These are phyloP conservation scores for Ormosia semicastrata DNA, from an alignment of 306 rosid genomes.

Conservation along the genomic window DNA sequence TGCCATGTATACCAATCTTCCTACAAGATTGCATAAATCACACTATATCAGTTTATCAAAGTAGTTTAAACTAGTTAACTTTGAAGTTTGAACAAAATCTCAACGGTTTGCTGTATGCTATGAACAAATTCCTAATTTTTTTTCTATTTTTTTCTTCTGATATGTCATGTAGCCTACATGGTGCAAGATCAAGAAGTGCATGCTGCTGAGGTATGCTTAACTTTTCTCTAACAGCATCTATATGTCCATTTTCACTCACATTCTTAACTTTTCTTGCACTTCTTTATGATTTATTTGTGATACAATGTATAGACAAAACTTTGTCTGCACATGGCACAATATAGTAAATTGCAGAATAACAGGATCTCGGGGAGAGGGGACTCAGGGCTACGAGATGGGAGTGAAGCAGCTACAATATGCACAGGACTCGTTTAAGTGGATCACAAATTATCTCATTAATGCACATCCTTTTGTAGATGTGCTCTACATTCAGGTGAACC, in stretches of 20 bases:
- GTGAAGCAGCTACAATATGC: slow-evolving; percentile 60
- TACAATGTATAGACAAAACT: neutral
- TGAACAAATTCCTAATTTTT: neutral
- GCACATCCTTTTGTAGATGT: no score
- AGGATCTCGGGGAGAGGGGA: slow-evolving; percentile 67
- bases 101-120: neutral
- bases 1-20: no score
- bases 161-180: no score
- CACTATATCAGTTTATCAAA: neutral
- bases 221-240: neutral
- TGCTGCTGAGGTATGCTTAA: slow-evolving; percentile 63
- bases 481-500: no score
- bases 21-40: neutral
- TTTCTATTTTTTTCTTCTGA: slow-evolving; percentile 23
- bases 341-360: slow-evolving; percentile 40
- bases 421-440: no score
- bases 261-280: slow-evolving; percentile 13
- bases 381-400: no score
- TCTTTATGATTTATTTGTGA: slow-evolving; percentile 16
- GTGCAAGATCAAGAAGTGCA: no score
- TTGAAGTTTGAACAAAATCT: no score
- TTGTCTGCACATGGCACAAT: neutral
- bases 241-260: neutral
- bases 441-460: no score
- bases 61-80: no score